These are phyloP conservation scores for Salix koriyanagi DNA, from an alignment of 345 rosid genomes.

Conservation along the genomic window DNA sequence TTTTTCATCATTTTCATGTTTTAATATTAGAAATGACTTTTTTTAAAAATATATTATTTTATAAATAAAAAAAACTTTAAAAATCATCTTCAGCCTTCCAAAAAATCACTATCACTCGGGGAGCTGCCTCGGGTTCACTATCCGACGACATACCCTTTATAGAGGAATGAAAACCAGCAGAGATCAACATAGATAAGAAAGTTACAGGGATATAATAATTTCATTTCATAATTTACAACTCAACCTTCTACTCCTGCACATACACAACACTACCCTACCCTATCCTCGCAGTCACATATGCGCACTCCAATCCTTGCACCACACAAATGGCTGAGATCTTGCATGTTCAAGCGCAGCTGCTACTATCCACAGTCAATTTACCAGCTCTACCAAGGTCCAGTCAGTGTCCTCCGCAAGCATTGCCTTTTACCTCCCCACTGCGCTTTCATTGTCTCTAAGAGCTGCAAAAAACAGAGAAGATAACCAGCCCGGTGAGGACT, in stretches of 20 bases:
- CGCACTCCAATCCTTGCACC: neutral
- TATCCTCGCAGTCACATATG: slow-evolving; percentile 3
- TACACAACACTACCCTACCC: slow-evolving; percentile 27
- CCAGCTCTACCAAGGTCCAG: slow-evolving; percentile 31
- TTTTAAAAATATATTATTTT: too few species aligned
- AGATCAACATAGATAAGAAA: slow-evolving; percentile 11
- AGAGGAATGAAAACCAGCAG: neutral
- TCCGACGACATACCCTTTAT: too few species aligned
- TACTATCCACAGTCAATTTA: neutral
- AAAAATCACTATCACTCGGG: too few species aligned
- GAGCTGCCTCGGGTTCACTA: too few species aligned
- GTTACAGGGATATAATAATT: slow-evolving; percentile 20
- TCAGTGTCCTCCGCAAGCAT: slow-evolving; percentile 34
- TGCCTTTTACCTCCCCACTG: slow-evolving; percentile 31
- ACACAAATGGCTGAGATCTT: slow-evolving; percentile 12
- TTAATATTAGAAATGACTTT: too few species aligned
- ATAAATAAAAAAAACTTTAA: too few species aligned
- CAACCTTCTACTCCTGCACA: slow-evolving; percentile 36
- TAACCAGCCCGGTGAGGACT: too few species aligned
- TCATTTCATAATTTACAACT: slow-evolving; percentile 45
- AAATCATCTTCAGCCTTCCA: too few species aligned
- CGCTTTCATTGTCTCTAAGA: slow-evolving; percentile 37
- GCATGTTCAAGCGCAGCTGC: neutral
- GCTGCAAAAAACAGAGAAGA: slow-evolving; percentile 6
- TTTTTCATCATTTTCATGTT: too few species aligned